Conservation (phyloP, 306 rosid genomes). For the Medicago ruthenica region DNA sequence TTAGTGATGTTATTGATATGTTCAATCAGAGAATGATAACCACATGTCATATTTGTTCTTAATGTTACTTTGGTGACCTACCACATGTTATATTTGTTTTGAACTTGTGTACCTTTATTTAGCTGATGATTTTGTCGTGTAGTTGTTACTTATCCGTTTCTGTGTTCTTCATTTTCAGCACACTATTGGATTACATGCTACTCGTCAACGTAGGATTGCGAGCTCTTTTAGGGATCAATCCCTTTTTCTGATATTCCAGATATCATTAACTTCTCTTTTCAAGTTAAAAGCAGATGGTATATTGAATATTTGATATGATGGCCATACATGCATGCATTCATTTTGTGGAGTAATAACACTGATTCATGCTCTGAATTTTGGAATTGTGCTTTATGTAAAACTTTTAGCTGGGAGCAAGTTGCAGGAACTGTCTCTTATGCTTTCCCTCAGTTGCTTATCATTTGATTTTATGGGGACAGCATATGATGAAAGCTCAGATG, state of each 20-base stretch:
- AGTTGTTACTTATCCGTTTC: conserved; percentile 23
- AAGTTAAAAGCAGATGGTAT: conserved; percentile 56
- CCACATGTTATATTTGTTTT: conserved; percentile 11
- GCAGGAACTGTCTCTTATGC: conserved; percentile 53
- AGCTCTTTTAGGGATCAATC: conserved; percentile 54
- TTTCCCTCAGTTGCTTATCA: conserved; percentile 50
- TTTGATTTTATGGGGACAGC: conserved; percentile 64
- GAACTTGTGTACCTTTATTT: conserved; percentile 3
- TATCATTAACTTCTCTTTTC: conserved; percentile 55
- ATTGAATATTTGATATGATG: conserved; percentile 19
- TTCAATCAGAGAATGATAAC: not conserved
- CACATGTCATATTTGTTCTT: not conserved
- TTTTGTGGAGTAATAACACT: not conserved
- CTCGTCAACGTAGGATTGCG: conserved; percentile 58
- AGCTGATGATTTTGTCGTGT: conserved; percentile 29
- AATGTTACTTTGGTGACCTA: conserved; percentile 7
- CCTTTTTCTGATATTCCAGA: conserved; percentile 54
- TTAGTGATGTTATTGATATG: not conserved
- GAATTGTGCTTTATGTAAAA: conserved; percentile 32
- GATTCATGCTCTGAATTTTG: conserved; percentile 24
- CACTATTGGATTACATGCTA: conserved; percentile 51
- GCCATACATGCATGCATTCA: conserved; percentile 19
- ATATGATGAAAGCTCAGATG: conserved; percentile 62
- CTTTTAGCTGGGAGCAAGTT: conserved; percentile 57
- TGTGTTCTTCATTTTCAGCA: conserved; percentile 44